Percentiles rank a stretch among this genome's conserved stretches.
Evolutionary conservation across 1,139 yeast species (phyloP).

Genomic region (Geotrichum reessii): DNA sequence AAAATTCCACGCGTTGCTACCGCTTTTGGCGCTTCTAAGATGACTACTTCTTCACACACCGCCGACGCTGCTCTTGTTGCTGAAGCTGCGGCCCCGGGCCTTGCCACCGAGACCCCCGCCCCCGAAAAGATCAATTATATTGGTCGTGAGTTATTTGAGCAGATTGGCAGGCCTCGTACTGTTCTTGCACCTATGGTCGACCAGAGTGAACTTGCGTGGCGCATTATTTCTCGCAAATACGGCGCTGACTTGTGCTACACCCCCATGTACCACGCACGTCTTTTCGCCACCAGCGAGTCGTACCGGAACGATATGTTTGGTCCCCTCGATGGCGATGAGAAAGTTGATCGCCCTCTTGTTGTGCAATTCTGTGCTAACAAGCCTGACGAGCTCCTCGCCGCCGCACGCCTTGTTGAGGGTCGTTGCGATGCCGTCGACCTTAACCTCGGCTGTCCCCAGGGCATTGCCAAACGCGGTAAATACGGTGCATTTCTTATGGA

Average conservation of each 20-base stretch:
- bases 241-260: conserved; percentile 95
- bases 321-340: conserved; percentile 63
- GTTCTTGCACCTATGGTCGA: conserved; percentile 99
- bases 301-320: conserved; percentile 76
- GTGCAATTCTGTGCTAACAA: conserved; percentile 97
- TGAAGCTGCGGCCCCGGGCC: background rate
- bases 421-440: conserved; percentile 94
- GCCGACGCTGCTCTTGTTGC: background rate
- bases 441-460: conserved; percentile 96
- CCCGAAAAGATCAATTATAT: conserved; percentile 17
- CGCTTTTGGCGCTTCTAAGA: background rate
- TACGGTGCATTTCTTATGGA: conserved; percentile 97
- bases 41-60: conserved; percentile 1
- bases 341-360: conserved; percentile 69
- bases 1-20: background rate
- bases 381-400: conserved; percentile 72
- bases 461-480: conserved; percentile 89
- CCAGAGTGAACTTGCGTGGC: conserved; percentile 94
- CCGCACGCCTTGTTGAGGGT: conserved; percentile 74
- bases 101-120: background rate
- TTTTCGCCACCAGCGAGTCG: conserved; percentile 78
- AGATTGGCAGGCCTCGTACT: conserved; percentile 69
- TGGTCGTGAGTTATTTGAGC: conserved; percentile 68
- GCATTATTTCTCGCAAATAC: conserved; percentile 74
- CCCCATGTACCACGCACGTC: conserved; percentile 92